Conservation (phyloP, 2,329 filamentous ascomycete species). For the Ophiosphaerella narmari region DNA sequence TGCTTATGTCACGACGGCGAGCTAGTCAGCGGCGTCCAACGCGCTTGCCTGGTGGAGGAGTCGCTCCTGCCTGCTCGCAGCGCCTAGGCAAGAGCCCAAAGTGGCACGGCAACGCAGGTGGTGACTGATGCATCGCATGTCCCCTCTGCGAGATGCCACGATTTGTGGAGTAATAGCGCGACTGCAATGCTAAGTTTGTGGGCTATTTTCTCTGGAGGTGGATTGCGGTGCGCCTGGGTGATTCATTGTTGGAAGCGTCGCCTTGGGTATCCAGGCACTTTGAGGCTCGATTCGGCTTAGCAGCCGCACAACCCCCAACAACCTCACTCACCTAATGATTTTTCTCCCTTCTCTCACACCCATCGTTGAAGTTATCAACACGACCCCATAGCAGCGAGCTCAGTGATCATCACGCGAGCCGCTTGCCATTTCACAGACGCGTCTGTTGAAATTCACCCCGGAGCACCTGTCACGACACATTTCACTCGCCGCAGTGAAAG, state of each 20-base stretch:
- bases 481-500: slow-evolving; percentile 38
- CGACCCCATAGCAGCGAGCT: slow-evolving; percentile 38
- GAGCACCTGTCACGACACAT: slow-evolving; percentile 38
- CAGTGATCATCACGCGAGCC: slow-evolving; percentile 37
- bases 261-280: slow-evolving; percentile 1
- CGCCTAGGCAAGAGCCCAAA: neutral
- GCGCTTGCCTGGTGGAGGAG: slow-evolving; percentile 8
- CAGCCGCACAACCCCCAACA: slow-evolving; percentile 25
- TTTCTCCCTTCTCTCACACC: slow-evolving; percentile 23
- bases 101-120: no score
- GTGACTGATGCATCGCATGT: no score
- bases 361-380: slow-evolving; percentile 39
- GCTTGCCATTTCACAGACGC: slow-evolving; percentile 46
- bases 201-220: no score
- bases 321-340: slow-evolving; percentile 18
- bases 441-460: slow-evolving; percentile 45
- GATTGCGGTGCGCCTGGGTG: neutral
- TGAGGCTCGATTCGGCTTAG: slow-evolving; percentile 8
- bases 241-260: neutral
- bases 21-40: slow-evolving; percentile 12
- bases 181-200: no score
- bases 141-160: no score
- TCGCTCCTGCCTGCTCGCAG: no score
- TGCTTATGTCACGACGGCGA: slow-evolving; percentile 21
- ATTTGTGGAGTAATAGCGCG: no score